A percentile compares a stretch with the other conserved stretches of the same genome.
These are phyloP conservation scores for Leucocoprinus leucothites DNA, from an alignment of 768 basidiomycete genomes.

Conservation along the genomic window DNA sequence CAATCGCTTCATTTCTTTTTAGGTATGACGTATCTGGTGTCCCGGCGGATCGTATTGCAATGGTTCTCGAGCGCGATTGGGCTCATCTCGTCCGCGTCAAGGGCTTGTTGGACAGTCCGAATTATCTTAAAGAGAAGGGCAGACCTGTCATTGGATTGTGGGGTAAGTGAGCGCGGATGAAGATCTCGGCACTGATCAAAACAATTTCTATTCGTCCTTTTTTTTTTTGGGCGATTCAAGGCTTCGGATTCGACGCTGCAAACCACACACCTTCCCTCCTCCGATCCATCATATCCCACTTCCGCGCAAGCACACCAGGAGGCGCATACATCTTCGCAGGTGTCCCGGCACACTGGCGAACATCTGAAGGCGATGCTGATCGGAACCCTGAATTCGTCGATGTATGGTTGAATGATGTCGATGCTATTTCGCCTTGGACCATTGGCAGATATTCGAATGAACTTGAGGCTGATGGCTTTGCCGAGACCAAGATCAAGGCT, in stretches of 20 bases:
- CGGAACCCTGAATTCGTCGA: constrained; percentile 59
- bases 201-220: background rate
- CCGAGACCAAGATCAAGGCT: constrained; percentile 55
- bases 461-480: constrained; percentile 61
- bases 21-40: constrained; percentile 88
- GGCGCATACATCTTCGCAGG: constrained; percentile 77
- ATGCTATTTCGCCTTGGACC: constrained; percentile 82
- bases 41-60: constrained; percentile 64
- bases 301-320: constrained; percentile 62
- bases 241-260: constrained; percentile 65
- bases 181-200: background rate
- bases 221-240: constrained; percentile 25
- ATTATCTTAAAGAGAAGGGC: constrained; percentile 68
- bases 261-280: constrained; percentile 62
- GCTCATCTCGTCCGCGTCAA: constrained; percentile 61
- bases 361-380: constrained; percentile 67
- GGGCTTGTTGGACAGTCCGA: constrained; percentile 65
- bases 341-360: constrained; percentile 73
- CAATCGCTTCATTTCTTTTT: constrained; percentile 5
- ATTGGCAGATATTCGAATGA: constrained; percentile 66
- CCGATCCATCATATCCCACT: constrained; percentile 49
- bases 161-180: constrained; percentile 37
- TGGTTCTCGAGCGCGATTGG: constrained; percentile 72
- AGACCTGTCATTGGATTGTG: constrained; percentile 72
- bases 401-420: constrained; percentile 76